Evolutionary conservation across 2,329 filamentous ascomycete genomes (phyloP), one percentile per base, ranked within the genome.

Genomic region (Colletotrichum costaricense): DNA sequence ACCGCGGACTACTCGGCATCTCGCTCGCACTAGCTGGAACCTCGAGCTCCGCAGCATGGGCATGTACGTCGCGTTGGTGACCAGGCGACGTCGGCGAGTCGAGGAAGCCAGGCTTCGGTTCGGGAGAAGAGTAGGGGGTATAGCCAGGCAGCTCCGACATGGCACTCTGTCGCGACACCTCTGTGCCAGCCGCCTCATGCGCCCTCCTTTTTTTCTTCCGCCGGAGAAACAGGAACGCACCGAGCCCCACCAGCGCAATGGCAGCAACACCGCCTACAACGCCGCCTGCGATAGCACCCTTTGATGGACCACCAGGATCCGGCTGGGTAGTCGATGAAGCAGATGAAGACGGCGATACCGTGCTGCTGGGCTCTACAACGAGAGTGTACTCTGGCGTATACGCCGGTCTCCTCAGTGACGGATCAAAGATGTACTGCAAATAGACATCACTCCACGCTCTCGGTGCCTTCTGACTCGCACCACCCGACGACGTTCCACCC

Each of bases 401-500:
- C 5, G 59, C 49, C 30, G 77, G 77, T 0, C 77, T 73, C 16
- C 38, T 12, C 2, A 78, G 60, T 11, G 69, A 52, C 4, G 76
- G 76, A 55, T 78, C 75, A 59, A 79, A 78, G 33, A 78, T 64
- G 67, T 77, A 78, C 60, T 78, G 77, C 42, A 79, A 64, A 60
- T 79, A 78, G 5, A 74, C 28, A 60, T 79, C 76, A 42, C 73
- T 75, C 77, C 77, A 79, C 1, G 64, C 38, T 4, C 68, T 42
- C 22, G 77, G 76, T 2, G 42, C 67, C 4, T 55, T 72, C 19
- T 74, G 75, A 75, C 69, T 52, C 1, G 86, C 75, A 82, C 82
- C 78, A 77, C 84, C 71, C 79, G 80, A 65, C 77, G 78, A 55
- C 80, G 83, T 67, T 78, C 84, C 63, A 81, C 83, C 78, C 84